Evolutionary conservation across 345 rosid species (phyloP).

Genomic region (Raphanus raphanistrum): DNA sequence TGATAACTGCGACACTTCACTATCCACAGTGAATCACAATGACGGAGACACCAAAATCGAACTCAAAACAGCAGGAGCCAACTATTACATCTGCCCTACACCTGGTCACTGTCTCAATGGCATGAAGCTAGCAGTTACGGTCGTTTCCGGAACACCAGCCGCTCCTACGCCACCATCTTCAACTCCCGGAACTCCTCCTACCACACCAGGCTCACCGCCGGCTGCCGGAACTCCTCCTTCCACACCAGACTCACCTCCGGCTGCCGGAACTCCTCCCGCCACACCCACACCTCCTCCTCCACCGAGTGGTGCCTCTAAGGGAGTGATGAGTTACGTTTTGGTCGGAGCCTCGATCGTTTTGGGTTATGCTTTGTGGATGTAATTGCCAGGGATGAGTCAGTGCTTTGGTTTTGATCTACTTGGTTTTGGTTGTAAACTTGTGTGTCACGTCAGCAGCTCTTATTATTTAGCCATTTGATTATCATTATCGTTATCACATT

Average conservation of each 20-base stretch:
- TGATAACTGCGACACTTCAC: slow-evolving; percentile 17
- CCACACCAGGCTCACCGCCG: slow-evolving; percentile 30
- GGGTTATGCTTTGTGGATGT: slow-evolving; percentile 34
- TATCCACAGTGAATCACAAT: not conserved
- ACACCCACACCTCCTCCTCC: slow-evolving; percentile 39
- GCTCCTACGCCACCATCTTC: slow-evolving; percentile 6
- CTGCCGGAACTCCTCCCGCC: slow-evolving; percentile 16
- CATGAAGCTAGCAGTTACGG: slow-evolving; percentile 39
- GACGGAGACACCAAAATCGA: slow-evolving; percentile 24
- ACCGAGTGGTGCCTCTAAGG: slow-evolving; percentile 31
- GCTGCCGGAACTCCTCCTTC: slow-evolving; percentile 19
- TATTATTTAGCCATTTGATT: slow-evolving; percentile 11
- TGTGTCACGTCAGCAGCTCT: slow-evolving; percentile 17
- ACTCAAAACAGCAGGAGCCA: slow-evolving; percentile 4
- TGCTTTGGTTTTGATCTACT: slow-evolving; percentile 19
- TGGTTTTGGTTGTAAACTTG: slow-evolving; percentile 16
- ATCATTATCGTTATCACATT: slow-evolving; percentile 11
- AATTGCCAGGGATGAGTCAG: slow-evolving; percentile 41
- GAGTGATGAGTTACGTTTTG: slow-evolving; percentile 32
- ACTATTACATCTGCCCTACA: slow-evolving; percentile 24
- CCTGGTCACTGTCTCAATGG: slow-evolving; percentile 18
- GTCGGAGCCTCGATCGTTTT: slow-evolving; percentile 34
- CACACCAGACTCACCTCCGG: slow-evolving; percentile 26
- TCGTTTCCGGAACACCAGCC: slow-evolving; percentile 4
- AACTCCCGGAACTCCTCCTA: slow-evolving; percentile 17